Evolutionary conservation across 1,284 basidiomycete genomes (phyloP).

Genomic region (Microstroma glucosiphilum): DNA sequence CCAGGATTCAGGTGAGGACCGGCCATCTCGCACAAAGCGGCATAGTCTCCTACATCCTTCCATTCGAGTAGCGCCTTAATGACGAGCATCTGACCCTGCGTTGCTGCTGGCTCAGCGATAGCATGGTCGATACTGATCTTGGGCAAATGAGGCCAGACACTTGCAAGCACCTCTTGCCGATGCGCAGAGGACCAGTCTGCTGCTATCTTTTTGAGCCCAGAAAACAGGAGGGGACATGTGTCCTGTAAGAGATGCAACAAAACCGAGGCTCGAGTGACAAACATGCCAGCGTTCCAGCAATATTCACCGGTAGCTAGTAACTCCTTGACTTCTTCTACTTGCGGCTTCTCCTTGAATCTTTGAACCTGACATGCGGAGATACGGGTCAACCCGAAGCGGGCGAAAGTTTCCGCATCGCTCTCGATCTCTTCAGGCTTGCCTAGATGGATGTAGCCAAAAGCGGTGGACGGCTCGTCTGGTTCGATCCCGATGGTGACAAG

Average conservation of each 20-base stretch:
- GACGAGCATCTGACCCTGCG: not conserved
- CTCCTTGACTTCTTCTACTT: not conserved
- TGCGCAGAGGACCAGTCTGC: not conserved
- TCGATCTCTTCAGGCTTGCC: not conserved
- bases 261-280: constrained; percentile 4
- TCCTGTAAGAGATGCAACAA: constrained; percentile 5
- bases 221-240: not conserved
- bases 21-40: constrained; percentile 4
- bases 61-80: constrained; percentile 6
- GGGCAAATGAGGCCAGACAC: not conserved
- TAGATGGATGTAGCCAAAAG: constrained; percentile 13
- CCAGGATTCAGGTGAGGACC: no score
- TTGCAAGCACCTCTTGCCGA: not conserved
- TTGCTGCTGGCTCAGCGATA: constrained; percentile 10
- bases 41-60: constrained; percentile 10
- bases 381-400: not conserved
- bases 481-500: constrained; percentile 11
- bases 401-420: not conserved
- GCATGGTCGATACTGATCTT: constrained; percentile 12
- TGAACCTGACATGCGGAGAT: not conserved
- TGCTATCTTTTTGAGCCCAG: not conserved
- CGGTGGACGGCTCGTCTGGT: constrained; percentile 11
- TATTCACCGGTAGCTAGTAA: constrained; percentile 1
- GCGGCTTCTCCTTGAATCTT: constrained; percentile 11
- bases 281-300: constrained; percentile 12